These are phyloP conservation scores for Somion occarium DNA, from an alignment of 1,284 basidiomycete species.

Conservation along the genomic window DNA sequence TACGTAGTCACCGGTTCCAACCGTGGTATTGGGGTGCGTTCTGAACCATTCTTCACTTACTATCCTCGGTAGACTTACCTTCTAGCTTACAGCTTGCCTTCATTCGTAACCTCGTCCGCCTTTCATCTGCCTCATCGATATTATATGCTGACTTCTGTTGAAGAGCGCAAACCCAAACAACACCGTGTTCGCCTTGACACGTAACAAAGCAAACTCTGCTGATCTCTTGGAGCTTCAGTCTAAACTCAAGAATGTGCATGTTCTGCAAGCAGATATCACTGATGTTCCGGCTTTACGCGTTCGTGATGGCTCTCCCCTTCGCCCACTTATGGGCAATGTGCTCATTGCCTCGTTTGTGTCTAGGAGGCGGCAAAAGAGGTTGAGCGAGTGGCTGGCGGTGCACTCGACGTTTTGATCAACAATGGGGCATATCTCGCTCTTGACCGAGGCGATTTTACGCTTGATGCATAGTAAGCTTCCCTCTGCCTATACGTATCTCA, in stretches of 20 bases:
- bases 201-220: slow-evolving; percentile 14
- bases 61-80: neutral
- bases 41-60: neutral
- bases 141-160: neutral
- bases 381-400: slow-evolving; percentile 20
- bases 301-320: too few relatives aligned
- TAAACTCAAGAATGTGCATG: slow-evolving; percentile 17
- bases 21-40: slow-evolving; percentile 21
- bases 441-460: neutral
- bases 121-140: neutral
- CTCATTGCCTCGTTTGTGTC: neutral
- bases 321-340: too few relatives aligned
- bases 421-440: slow-evolving; percentile 19
- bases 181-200: slow-evolving; percentile 23
- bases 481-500: neutral
- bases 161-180: slow-evolving; percentile 16
- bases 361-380: slow-evolving; percentile 18
- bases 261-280: slow-evolving; percentile 23
- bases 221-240: slow-evolving; percentile 18
- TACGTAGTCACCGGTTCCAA: slow-evolving; percentile 23
- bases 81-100: slow-evolving; percentile 12
- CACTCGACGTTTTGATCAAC: slow-evolving; percentile 27
- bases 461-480: slow-evolving; percentile 9
- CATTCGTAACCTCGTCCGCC: slow-evolving; percentile 16
- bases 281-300: slow-evolving; percentile 18